Evolutionary conservation across 1,284 basidiomycete genomes (phyloP).

Genomic region (Thelephora terrestris): DNA sequence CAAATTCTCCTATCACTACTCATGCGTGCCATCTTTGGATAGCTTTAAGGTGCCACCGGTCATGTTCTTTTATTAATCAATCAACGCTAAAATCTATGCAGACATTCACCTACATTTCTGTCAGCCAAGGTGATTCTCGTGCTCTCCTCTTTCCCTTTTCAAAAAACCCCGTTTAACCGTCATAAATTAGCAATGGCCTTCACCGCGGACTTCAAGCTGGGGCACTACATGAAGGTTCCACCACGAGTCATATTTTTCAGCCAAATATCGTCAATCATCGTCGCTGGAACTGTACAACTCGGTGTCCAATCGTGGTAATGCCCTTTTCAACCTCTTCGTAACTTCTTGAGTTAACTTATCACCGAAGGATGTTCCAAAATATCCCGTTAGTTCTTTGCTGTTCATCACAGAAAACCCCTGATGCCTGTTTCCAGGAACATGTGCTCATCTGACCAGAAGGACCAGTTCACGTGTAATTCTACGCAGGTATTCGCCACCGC

Average conservation of each 20-base stretch:
- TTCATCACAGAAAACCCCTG: not conserved
- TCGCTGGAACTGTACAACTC: conserved; percentile 54
- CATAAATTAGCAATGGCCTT: conserved; percentile 27
- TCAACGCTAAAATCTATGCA: conserved; percentile 19
- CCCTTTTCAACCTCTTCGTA: not conserved
- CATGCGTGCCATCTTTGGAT: not conserved
- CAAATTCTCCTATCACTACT: not conserved
- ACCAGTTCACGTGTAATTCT: conserved; percentile 35
- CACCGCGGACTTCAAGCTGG: conserved; percentile 60
- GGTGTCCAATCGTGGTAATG: conserved; percentile 49
- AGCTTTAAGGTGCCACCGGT: conserved; percentile 20
- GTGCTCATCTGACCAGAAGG: conserved; percentile 34
- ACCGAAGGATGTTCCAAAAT: conserved; percentile 46
- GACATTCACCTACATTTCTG: conserved; percentile 36
- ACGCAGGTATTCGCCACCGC: conserved; percentile 26
- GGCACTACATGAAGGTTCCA: conserved; percentile 65
- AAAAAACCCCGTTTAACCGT: too few relatives aligned
- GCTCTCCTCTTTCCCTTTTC: not conserved
- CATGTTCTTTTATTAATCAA: not conserved
- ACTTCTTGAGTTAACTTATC: not conserved
- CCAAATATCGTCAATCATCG: conserved; percentile 51
- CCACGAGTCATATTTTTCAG: conserved; percentile 45
- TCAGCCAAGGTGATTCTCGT: conserved; percentile 27
- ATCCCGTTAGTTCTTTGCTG: conserved; percentile 25
- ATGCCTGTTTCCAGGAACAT: conserved; percentile 24